Evolutionary conservation across 1,284 basidiomycete species (phyloP).

Genomic region (Trichosporon asahii): DNA sequence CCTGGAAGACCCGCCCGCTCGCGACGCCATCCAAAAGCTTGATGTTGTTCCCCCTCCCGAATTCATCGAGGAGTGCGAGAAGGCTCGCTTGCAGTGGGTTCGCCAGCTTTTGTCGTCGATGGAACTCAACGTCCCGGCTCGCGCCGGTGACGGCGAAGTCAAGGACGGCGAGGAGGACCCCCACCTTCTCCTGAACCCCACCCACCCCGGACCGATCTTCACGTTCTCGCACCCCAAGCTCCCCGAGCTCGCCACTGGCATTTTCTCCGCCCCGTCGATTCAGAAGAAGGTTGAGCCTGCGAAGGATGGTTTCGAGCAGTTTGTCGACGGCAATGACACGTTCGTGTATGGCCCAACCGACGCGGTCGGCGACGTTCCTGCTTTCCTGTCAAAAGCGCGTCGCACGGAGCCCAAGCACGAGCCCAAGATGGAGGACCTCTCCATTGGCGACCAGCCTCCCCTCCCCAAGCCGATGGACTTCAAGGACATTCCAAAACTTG

Average conservation of each 20-base stretch:
- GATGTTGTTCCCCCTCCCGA: slow-evolving; percentile 32
- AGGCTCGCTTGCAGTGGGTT: slow-evolving; percentile 49
- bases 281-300: slow-evolving; percentile 29
- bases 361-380: slow-evolving; percentile 39
- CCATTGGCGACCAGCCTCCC: slow-evolving; percentile 51
- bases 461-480: slow-evolving; percentile 53
- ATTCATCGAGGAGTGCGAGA: slow-evolving; percentile 37
- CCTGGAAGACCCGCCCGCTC: slow-evolving; percentile 53
- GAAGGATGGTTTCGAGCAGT: slow-evolving; percentile 38
- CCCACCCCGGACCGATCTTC: slow-evolving; percentile 50
- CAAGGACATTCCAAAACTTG: slow-evolving; percentile 39
- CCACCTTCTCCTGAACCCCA: slow-evolving; percentile 44
- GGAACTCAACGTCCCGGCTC: slow-evolving; percentile 37
- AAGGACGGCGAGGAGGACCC: slow-evolving; percentile 37
- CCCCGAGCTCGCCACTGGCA: slow-evolving; percentile 24
- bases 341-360: slow-evolving; percentile 60
- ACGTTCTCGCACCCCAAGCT: slow-evolving; percentile 44
- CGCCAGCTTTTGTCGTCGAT: slow-evolving; percentile 33
- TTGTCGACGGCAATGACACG: slow-evolving; percentile 65
- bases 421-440: slow-evolving; percentile 22
- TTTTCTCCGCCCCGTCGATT: slow-evolving; percentile 26
- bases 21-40: slow-evolving; percentile 47
- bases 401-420: slow-evolving; percentile 44
- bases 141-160: background rate
- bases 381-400: slow-evolving; percentile 44